phyloP scores from a whole-genome alignment of 2,329 filamentous ascomycete genomes.

The Curvularia hawaiiensis region DNA sequence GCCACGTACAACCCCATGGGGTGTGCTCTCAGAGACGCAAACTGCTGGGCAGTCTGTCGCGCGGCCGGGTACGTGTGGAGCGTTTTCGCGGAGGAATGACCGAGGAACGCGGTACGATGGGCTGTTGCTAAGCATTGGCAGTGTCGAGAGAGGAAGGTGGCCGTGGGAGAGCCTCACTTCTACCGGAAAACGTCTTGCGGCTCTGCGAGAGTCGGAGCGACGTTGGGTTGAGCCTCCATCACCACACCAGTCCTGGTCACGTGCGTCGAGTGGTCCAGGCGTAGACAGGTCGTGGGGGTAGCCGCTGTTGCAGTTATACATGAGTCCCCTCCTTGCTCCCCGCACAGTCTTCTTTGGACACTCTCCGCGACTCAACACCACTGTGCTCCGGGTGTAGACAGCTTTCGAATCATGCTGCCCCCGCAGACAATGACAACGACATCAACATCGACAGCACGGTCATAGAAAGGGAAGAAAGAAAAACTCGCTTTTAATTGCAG shows the following conservation, averaged over 20 bases:
- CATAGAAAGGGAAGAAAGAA: constrained; percentile 1
- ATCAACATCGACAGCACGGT: neutral
- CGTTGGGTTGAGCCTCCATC: constrained; percentile 29
- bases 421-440: neutral
- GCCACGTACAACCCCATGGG: neutral
- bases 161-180: neutral
- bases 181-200: neutral
- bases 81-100: constrained; percentile 2
- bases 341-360: constrained; percentile 17
- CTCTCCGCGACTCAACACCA: neutral
- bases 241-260: constrained; percentile 19
- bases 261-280: constrained; percentile 20
- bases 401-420: neutral
- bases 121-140: constrained; percentile 8
- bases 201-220: constrained; percentile 12
- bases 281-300: constrained; percentile 12
- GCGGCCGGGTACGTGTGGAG: neutral
- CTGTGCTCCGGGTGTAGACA: neutral
- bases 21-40: neutral
- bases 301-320: constrained; percentile 3
- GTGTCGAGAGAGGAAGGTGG: constrained; percentile 2
- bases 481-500: constrained; percentile 26
- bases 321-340: neutral
- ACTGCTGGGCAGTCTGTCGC: constrained; percentile 1
- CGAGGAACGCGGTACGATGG: neutral